Percentiles rank a stretch among this genome's conserved stretches.
These are phyloP conservation scores for Candida michaelii DNA, from an alignment of 805 yeast genomes.

Conservation along the genomic window DNA sequence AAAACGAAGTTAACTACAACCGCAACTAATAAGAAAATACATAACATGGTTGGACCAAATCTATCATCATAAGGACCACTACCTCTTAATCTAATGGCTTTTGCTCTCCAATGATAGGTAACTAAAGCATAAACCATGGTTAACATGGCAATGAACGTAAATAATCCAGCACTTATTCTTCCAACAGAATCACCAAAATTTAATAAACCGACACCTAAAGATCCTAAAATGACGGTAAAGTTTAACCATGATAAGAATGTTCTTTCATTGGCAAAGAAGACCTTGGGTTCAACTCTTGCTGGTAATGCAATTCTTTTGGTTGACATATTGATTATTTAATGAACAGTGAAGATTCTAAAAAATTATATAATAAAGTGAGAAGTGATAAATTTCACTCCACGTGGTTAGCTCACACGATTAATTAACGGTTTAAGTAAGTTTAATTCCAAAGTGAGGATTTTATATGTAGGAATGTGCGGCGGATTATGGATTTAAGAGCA, in stretches of 20 bases:
- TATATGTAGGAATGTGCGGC: too few relatives aligned
- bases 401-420: constrained; percentile 6
- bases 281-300: constrained; percentile 98
- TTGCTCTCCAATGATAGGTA: constrained; percentile 99
- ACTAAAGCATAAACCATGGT: constrained; percentile 95
- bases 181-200: constrained; percentile 96
- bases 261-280: constrained; percentile 97
- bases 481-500: too few relatives aligned
- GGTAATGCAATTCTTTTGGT: constrained; percentile 93
- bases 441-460: not conserved
- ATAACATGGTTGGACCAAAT: constrained; percentile 96
- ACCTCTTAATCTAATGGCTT: constrained; percentile 96
- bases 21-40: constrained; percentile 89
- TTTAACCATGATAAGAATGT: constrained; percentile 98
- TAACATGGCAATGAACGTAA: constrained; percentile 95
- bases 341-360: not conserved
- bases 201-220: constrained; percentile 91
- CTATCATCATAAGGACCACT: constrained; percentile 99
- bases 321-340: constrained; percentile 22
- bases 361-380: not conserved
- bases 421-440: not conserved
- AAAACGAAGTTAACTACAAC: constrained; percentile 89
- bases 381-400: constrained; percentile 4
- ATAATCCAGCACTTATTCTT: constrained; percentile 86
- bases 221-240: constrained; percentile 97